These are phyloP conservation scores for Ogataea populi-albae DNA, from an alignment of 805 yeast genomes.

Conservation along the genomic window DNA sequence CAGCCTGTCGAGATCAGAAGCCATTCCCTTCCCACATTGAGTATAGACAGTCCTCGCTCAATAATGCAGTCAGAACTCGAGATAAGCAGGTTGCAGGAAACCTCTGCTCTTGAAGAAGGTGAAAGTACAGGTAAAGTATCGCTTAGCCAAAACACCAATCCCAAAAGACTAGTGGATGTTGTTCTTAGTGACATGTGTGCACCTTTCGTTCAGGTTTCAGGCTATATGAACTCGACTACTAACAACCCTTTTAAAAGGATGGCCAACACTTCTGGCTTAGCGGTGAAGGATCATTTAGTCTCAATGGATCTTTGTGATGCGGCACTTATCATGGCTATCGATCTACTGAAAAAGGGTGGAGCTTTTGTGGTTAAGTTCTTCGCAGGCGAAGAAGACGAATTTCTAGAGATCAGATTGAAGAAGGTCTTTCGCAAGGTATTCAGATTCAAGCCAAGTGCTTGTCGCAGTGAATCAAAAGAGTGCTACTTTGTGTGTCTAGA, in stretches of 20 bases:
- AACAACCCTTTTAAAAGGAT: constrained; percentile 84
- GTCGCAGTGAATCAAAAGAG: constrained; percentile 77
- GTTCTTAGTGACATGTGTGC: constrained; percentile 83
- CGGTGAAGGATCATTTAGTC: constrained; percentile 74
- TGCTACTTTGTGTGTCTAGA: constrained; percentile 72
- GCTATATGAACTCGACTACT: constrained; percentile 62
- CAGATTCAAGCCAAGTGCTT: constrained; percentile 77
- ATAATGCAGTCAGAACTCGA: constrained; percentile 19
- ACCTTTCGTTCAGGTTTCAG: constrained; percentile 50
- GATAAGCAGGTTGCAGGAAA: constrained; percentile 8
- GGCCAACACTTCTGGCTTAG: constrained; percentile 85
- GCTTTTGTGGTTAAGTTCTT: constrained; percentile 77
- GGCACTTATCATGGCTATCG: constrained; percentile 72
- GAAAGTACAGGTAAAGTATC: constrained; percentile 3
- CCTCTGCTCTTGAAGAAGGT: constrained; percentile 4
- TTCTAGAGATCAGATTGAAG: constrained; percentile 57
- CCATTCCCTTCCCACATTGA: constrained; percentile 5
- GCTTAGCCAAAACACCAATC: constrained; percentile 1
- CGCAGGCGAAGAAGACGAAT: constrained; percentile 74
- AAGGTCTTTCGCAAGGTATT: constrained; percentile 60
- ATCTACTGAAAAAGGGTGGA: constrained; percentile 69
- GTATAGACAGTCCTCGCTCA: constrained; percentile 15
- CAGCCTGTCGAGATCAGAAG: constrained; percentile 18
- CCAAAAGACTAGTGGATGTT: constrained; percentile 58
- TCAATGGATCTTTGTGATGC: constrained; percentile 94